Percentiles rank a stretch among this genome's conserved stretches.
Evolutionary conservation across 345 rosid genomes (phyloP).

Genomic region (Pistacia vera): DNA sequence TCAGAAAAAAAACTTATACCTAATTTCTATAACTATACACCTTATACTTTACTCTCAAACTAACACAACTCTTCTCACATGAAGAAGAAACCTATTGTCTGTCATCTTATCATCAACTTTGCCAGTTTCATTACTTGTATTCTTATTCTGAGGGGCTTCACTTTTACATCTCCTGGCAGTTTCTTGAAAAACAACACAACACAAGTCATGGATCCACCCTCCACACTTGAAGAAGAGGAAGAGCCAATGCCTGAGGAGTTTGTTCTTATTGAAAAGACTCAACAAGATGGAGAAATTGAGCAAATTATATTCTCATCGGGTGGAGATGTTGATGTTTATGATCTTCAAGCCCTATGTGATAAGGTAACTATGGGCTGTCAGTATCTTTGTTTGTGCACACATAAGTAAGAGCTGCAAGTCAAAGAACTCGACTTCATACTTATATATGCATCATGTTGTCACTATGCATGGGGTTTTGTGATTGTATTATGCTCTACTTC

Average conservation of each 20-base stretch:
- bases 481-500: not conserved
- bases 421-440: not conserved
- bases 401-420: not conserved
- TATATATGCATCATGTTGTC: not conserved
- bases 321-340: conserved; percentile 88
- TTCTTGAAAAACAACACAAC: conserved; percentile 61
- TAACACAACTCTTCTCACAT: not conserved
- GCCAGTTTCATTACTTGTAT: not conserved
- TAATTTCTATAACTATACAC: too few relatives aligned
- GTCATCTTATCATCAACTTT: not conserved
- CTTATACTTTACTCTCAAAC: not conserved
- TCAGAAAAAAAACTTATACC: too few relatives aligned
- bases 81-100: not conserved
- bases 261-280: conserved; percentile 66
- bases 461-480: too few relatives aligned
- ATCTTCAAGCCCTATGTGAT: conserved; percentile 89
- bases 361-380: conserved; percentile 45
- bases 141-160: not conserved
- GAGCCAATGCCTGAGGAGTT: conserved; percentile 68
- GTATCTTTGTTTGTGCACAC: not conserved
- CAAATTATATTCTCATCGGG: conserved; percentile 88
- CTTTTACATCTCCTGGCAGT: conserved; percentile 34
- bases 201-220: conserved; percentile 70
- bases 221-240: conserved; percentile 63
- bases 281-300: conserved; percentile 69